These are phyloP conservation scores for Syzygium oleosum DNA, from an alignment of 345 rosid genomes.

Conservation along the genomic window DNA sequence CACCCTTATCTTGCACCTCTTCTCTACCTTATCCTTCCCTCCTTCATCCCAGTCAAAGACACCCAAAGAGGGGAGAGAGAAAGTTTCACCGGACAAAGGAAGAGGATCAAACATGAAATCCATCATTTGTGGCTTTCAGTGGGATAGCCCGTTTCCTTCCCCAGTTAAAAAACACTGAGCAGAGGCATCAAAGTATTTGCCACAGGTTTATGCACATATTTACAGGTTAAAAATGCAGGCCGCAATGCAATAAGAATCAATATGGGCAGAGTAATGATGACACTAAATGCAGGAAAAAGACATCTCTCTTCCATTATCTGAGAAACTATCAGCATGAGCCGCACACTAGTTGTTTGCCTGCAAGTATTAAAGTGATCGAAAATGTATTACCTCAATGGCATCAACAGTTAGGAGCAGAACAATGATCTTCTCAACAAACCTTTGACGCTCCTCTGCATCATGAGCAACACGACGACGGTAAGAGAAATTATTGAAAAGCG, in stretches of 20 bases:
- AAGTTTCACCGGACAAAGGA: neutral
- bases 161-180: neutral
- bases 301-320: neutral
- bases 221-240: neutral
- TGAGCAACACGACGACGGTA: conserved; percentile 63
- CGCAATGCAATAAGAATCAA: neutral
- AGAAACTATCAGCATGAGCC: neutral
- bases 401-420: conserved; percentile 92
- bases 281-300: neutral
- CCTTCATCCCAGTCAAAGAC: neutral
- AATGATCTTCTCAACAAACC: conserved; percentile 74
- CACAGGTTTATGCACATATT: neutral
- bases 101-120: neutral
- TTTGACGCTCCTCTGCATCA: conserved; percentile 82
- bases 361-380: neutral
- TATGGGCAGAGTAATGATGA: neutral
- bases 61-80: neutral
- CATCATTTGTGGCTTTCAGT: neutral
- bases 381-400: conserved; percentile 73
- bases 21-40: neutral
- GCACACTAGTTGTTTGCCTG: neutral
- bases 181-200: neutral
- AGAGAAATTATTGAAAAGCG: conserved; percentile 66
- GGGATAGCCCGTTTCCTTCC: neutral
- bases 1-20: neutral